Conservation (phyloP, 176 grass and related monocot genomes). For the Juncus effusus region DNA sequence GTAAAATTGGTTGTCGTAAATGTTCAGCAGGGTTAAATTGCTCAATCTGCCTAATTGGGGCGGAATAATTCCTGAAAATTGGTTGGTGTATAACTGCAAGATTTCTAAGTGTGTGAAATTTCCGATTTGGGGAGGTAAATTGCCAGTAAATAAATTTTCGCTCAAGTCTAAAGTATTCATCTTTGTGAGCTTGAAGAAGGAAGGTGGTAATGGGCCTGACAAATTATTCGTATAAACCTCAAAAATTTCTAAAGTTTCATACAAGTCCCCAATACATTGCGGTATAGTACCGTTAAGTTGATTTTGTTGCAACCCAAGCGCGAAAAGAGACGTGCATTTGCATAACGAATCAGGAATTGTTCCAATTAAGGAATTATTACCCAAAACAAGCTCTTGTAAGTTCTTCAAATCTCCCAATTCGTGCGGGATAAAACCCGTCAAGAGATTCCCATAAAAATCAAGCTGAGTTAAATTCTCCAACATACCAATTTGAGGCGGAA, state of each 20-base stretch:
- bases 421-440: conserved; percentile 56
- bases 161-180: conserved; percentile 53
- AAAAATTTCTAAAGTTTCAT: conserved; percentile 29
- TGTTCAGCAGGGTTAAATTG: conserved; percentile 46
- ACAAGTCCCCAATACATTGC: conserved; percentile 50
- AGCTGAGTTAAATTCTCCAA: conserved; percentile 38
- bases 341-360: conserved; percentile 59
- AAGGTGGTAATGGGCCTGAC: conserved; percentile 52
- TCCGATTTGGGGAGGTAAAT: conserved; percentile 48
- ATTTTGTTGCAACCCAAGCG: conserved; percentile 32
- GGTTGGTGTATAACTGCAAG: conserved; percentile 41
- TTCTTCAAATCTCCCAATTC: conserved; percentile 46
- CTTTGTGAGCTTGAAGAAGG: conserved; percentile 38
- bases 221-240: conserved; percentile 24
- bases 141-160: conserved; percentile 46
- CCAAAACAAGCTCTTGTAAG: conserved; percentile 32
- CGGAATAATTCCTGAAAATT: conserved; percentile 52
- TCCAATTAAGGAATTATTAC: conserved; percentile 47
- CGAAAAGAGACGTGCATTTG: conserved; percentile 49
- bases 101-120: conserved; percentile 41
- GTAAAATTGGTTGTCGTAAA: conserved; percentile 59
- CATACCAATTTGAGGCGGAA: conserved; percentile 56
- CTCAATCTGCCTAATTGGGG: conserved; percentile 52
- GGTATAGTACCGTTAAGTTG: conserved; percentile 61
- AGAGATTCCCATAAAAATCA: conserved; percentile 28